phyloP scores from a whole-genome alignment of 2,329 filamentous ascomycete species.

The Pestalotiopsis sp. region DNA sequence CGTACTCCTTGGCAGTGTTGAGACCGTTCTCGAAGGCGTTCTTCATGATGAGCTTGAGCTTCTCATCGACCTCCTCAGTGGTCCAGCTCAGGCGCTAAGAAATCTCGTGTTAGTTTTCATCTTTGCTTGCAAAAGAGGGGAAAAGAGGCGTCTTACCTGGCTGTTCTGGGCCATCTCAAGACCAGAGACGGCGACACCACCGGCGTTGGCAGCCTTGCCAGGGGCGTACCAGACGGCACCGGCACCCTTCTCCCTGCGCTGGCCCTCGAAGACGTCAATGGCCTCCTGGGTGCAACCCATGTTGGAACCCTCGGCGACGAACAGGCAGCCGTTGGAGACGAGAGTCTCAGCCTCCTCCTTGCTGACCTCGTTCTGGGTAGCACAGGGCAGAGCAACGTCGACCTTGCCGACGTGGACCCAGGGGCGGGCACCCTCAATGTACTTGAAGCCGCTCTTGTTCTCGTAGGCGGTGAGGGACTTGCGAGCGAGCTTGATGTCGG shows the following conservation, averaged over 20 bases:
- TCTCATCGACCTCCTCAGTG: slow-evolving; percentile 83
- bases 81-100: slow-evolving; percentile 78
- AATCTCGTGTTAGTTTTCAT: not conserved
- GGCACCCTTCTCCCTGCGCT: slow-evolving; percentile 69
- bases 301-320: slow-evolving; percentile 96
- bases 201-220: slow-evolving; percentile 95
- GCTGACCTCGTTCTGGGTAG: slow-evolving; percentile 97
- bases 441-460: slow-evolving; percentile 68
- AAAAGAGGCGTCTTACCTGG: slow-evolving; percentile 31
- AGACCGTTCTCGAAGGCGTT: slow-evolving; percentile 88
- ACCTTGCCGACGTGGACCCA: slow-evolving; percentile 90
- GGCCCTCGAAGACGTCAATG: slow-evolving; percentile 88
- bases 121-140: not conserved
- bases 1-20: slow-evolving; percentile 86
- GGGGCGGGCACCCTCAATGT: slow-evolving; percentile 83
- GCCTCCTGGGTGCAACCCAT: slow-evolving; percentile 98
- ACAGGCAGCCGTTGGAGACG: slow-evolving; percentile 74
- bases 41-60: slow-evolving; percentile 95
- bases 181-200: slow-evolving; percentile 95
- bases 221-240: slow-evolving; percentile 91
- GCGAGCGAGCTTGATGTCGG: slow-evolving; percentile 83
- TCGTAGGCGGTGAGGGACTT: slow-evolving; percentile 77
- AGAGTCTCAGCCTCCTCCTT: slow-evolving; percentile 86
- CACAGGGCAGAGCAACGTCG: slow-evolving; percentile 88
- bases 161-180: slow-evolving; percentile 99